Evolutionary conservation across 257 asterid species (phyloP).

Genomic region (Petunia secreta): DNA sequence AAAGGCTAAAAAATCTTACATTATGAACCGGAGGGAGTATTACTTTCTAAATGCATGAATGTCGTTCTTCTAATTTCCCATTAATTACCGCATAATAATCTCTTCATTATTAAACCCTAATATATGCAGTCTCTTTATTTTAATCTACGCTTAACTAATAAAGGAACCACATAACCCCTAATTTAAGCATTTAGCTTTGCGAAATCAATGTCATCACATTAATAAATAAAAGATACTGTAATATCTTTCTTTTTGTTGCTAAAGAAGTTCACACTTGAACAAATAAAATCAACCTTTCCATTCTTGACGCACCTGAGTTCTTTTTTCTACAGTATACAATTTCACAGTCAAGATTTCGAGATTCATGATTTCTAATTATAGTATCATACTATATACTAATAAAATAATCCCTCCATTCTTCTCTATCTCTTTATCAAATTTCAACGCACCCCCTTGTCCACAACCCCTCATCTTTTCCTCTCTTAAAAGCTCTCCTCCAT

Average conservation of each 20-base stretch:
- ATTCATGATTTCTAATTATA: constrained; percentile 35
- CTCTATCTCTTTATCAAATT: constrained; percentile 23
- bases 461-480: neutral
- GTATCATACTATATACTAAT: neutral
- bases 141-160: no score
- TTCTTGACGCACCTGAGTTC: neutral
- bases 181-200: no score
- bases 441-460: constrained; percentile 24
- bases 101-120: no score
- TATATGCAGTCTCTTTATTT: no score
- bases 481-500: neutral
- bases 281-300: constrained; percentile 11
- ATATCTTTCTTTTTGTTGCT: no score
- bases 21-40: no score
- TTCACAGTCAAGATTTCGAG: neutral
- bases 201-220: no score
- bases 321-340: constrained; percentile 11
- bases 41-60: no score
- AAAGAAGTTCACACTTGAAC: neutral
- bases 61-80: no score
- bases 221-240: neutral
- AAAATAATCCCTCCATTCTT: constrained; percentile 16
- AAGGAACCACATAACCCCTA: no score
- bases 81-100: no score
- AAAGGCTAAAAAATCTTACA: no score